Evolutionary conservation across 495 filamentous ascomycete genomes (phyloP).

Genomic region (Penicillium cinerascens): DNA sequence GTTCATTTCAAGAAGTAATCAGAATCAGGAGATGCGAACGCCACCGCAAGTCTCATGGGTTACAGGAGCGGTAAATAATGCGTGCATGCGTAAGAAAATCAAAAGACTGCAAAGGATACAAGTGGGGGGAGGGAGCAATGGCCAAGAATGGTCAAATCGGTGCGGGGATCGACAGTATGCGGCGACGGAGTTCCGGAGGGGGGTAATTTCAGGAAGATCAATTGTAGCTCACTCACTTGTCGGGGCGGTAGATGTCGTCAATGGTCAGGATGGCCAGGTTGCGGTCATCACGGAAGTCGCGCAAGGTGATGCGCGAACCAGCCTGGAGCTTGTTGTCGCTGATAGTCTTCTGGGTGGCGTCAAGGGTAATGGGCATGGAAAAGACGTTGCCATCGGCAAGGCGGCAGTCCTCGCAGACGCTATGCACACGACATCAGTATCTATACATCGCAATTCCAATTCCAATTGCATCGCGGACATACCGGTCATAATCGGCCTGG

Average conservation of each 20-base stretch:
- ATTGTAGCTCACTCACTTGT: constrained; percentile 71
- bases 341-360: constrained; percentile 71
- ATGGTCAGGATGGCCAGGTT: constrained; percentile 94
- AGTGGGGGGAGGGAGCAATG: background rate
- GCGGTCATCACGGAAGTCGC: constrained; percentile 93
- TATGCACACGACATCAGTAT: constrained; percentile 31
- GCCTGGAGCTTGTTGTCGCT: constrained; percentile 68
- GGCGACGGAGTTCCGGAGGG: background rate
- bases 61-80: background rate
- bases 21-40: constrained; percentile 2
- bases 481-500: constrained; percentile 94
- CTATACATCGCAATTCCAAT: background rate
- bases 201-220: background rate
- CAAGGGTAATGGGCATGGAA: constrained; percentile 94
- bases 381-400: constrained; percentile 89
- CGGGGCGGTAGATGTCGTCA: constrained; percentile 91
- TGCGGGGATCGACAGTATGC: constrained; percentile 8
- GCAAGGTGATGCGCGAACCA: constrained; percentile 77
- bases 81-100: background rate
- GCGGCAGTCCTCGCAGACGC: constrained; percentile 82
- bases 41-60: background rate
- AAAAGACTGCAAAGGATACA: background rate
- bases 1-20: constrained; percentile 6
- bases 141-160: background rate
- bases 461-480: constrained; percentile 28